These are phyloP conservation scores for Avena eriantha DNA, from an alignment of 176 grass and related monocot genomes.

Conservation along the genomic window DNA sequence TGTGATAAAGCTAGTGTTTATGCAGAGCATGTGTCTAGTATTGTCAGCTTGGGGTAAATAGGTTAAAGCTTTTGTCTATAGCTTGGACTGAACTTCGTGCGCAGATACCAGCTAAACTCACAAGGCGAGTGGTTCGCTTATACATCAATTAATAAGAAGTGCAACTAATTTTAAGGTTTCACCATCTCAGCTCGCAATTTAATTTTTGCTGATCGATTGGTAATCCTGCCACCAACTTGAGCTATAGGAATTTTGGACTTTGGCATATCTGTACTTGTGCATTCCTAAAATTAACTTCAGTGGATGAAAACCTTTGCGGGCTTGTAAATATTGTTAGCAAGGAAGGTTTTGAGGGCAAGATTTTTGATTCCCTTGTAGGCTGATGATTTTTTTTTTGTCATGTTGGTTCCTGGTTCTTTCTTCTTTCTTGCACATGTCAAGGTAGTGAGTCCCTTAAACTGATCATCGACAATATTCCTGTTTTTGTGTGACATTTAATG, in stretches of 20 bases:
- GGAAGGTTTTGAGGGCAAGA: conserved; percentile 33
- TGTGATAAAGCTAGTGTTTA: conserved; percentile 10
- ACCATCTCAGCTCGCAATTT: neutral
- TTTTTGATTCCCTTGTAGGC: conserved; percentile 42
- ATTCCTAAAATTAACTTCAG: conserved; percentile 46
- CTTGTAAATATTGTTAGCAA: neutral
- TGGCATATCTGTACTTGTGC: conserved; percentile 34
- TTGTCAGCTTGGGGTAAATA: conserved; percentile 10
- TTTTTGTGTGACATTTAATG: conserved; percentile 33
- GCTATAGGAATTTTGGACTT: conserved; percentile 31
- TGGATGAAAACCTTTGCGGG: neutral
- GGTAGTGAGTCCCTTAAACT: conserved; percentile 4
- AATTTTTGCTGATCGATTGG: neutral
- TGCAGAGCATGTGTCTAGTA: conserved; percentile 14
- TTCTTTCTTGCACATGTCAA: conserved; percentile 43
- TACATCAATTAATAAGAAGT: conserved; percentile 11
- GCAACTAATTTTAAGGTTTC: neutral
- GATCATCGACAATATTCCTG: conserved; percentile 31
- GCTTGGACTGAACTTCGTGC: conserved; percentile 1
- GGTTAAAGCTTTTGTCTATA: conserved; percentile 10
- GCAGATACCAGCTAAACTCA: neutral
- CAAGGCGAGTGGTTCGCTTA: conserved; percentile 37
- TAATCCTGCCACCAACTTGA: conserved; percentile 39
- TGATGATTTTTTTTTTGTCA: conserved; percentile 48
- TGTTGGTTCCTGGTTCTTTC: conserved; percentile 51